phyloP scores from a whole-genome alignment of 805 yeast genomes.

The Yarrowia sp. region DNA sequence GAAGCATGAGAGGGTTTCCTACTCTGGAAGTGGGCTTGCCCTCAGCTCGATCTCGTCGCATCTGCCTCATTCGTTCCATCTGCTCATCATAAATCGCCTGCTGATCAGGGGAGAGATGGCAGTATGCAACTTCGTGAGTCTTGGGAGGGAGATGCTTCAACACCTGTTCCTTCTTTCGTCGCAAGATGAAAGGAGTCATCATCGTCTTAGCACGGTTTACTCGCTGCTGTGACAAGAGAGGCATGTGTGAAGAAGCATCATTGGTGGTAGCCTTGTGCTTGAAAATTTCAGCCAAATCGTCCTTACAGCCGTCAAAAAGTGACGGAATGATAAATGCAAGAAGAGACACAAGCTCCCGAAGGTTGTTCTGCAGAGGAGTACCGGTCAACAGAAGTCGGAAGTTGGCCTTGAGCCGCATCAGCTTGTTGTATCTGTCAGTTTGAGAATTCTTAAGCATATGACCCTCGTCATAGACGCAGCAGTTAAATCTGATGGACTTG shows the following conservation, averaged over 20 bases:
- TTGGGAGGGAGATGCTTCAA: constrained; percentile 84
- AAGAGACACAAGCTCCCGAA: constrained; percentile 83
- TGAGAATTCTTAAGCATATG: constrained; percentile 90
- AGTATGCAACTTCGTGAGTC: constrained; percentile 56
- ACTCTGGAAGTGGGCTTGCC: constrained; percentile 44
- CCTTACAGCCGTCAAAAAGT: constrained; percentile 74
- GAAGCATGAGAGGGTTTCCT: constrained; percentile 75
- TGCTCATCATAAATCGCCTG: constrained; percentile 65
- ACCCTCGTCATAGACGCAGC: constrained; percentile 94
- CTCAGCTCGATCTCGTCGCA: constrained; percentile 28
- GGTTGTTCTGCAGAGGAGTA: constrained; percentile 92
- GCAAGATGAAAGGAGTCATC: constrained; percentile 96
- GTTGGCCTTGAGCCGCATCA: constrained; percentile 79
- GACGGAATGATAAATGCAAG: constrained; percentile 87
- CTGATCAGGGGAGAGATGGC: constrained; percentile 52
- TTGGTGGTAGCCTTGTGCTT: constrained; percentile 80
- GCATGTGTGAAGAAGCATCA: constrained; percentile 45
- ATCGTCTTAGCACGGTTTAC: constrained; percentile 89
- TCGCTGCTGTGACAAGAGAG: constrained; percentile 84
- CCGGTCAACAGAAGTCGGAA: constrained; percentile 90
- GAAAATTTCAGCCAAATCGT: constrained; percentile 76
- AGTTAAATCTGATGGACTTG: constrained; percentile 70
- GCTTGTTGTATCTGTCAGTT: constrained; percentile 79
- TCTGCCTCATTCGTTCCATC: constrained; percentile 40
- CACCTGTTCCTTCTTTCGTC: constrained; percentile 91